These are phyloP conservation scores for Mycena indigotica DNA, from an alignment of 768 basidiomycete genomes.

Conservation along the genomic window DNA sequence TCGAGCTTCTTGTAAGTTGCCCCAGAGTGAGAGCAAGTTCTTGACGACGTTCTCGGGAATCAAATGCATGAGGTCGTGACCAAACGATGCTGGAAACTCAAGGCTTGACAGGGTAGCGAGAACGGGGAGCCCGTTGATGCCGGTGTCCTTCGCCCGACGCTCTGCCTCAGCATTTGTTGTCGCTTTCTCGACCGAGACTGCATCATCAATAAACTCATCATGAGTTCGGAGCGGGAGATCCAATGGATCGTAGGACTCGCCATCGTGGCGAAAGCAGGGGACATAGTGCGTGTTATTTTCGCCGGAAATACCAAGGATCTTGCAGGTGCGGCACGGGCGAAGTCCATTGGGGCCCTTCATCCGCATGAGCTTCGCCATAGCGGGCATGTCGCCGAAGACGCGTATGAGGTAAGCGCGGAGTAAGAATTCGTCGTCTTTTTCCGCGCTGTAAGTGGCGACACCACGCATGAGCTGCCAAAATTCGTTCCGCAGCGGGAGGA, in stretches of 20 bases:
- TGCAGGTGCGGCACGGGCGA: slow-evolving; percentile 29
- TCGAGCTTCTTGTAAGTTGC: slow-evolving; percentile 45
- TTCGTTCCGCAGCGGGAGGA: slow-evolving; percentile 39
- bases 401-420: slow-evolving; percentile 5
- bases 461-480: slow-evolving; percentile 33
- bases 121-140: slow-evolving; percentile 37
- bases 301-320: slow-evolving; percentile 44
- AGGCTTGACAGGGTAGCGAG: slow-evolving; percentile 35
- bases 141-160: slow-evolving; percentile 29
- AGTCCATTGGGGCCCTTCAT: slow-evolving; percentile 21
- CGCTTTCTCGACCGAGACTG: slow-evolving; percentile 27
- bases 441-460: slow-evolving; percentile 32
- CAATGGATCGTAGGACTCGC: slow-evolving; percentile 25
- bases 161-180: slow-evolving; percentile 22
- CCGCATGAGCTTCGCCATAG: slow-evolving; percentile 3
- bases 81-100: slow-evolving; percentile 41
- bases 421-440: not conserved
- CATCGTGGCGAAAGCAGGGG: not conserved
- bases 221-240: slow-evolving; percentile 40
- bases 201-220: slow-evolving; percentile 28
- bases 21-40: slow-evolving; percentile 46
- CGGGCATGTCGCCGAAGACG: slow-evolving; percentile 8
- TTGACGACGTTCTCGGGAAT: slow-evolving; percentile 46
- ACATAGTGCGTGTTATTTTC: slow-evolving; percentile 22
- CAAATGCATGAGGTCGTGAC: slow-evolving; percentile 54